A percentile compares a stretch with the other conserved stretches of the same genome.
Evolutionary conservation across 352 stramenopile genomes (phyloP).

Genomic region (Saprolegnia parasitica): DNA sequence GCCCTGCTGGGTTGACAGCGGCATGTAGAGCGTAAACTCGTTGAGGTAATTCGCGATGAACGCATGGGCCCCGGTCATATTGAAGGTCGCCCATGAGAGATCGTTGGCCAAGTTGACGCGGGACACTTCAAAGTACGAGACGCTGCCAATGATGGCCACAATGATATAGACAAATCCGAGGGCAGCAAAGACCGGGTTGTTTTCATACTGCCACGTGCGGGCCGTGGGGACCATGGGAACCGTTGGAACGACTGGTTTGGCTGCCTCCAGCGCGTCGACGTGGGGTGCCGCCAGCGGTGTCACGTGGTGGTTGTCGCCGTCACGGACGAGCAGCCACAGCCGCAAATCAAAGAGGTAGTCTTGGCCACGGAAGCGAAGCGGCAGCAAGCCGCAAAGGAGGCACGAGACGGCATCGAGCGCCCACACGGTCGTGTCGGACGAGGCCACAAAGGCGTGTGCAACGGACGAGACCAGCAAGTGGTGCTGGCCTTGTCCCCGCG

Average conservation of each 20-base stretch:
- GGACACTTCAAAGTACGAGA: conserved; percentile 19
- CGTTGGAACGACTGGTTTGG: too few relatives aligned
- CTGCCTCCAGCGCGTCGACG: neutral
- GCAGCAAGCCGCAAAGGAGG: neutral
- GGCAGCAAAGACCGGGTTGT: neutral
- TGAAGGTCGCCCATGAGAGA: conserved; percentile 20
- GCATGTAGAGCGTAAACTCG: neutral
- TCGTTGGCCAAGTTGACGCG: conserved; percentile 23
- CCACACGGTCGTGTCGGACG: neutral
- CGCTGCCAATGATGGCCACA: neutral
- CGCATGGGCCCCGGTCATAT: conserved; percentile 10
- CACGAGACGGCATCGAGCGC: neutral
- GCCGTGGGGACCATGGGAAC: too few relatives aligned
- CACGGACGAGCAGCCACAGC: neutral
- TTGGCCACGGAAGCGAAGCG: neutral
- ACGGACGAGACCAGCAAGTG: neutral
- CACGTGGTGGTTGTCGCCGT: neutral
- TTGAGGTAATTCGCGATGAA: conserved; percentile 13
- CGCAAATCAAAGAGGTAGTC: conserved; percentile 3
- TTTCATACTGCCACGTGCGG: neutral
- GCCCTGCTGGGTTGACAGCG: neutral
- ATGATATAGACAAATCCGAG: neutral
- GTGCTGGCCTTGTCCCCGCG: neutral
- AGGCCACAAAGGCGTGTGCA: neutral
- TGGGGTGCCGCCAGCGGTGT: neutral